These are phyloP conservation scores for Tylopilus sp. DNA, from an alignment of 1,284 basidiomycete species.

Conservation along the genomic window DNA sequence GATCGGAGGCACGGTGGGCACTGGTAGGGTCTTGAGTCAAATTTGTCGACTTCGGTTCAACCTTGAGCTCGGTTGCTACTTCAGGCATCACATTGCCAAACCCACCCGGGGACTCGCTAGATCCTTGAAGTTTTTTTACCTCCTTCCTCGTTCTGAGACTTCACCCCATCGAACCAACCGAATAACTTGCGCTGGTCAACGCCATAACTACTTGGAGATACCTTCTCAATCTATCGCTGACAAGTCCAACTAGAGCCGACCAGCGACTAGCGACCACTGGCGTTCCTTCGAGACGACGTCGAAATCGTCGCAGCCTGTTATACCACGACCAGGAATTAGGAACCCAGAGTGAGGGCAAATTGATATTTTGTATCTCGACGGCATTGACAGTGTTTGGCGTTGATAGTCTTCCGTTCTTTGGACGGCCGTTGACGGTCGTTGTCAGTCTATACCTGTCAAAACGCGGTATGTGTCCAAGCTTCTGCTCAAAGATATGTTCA, in stretches of 20 bases:
- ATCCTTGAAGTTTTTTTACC: too few relatives aligned
- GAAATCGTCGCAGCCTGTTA: not conserved
- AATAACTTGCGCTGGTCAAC: slow-evolving; percentile 11
- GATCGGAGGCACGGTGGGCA: too few relatives aligned
- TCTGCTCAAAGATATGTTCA: slow-evolving; percentile 15
- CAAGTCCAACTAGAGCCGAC: slow-evolving; percentile 9
- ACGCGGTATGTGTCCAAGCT: slow-evolving; percentile 7
- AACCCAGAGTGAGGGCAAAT: not conserved
- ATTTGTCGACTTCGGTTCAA: too few relatives aligned
- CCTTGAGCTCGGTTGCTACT: too few relatives aligned
- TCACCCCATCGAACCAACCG: slow-evolving; percentile 8
- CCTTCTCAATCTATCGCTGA: not conserved
- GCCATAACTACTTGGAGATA: not conserved
- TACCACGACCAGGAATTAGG: not conserved
- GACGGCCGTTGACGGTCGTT: slow-evolving; percentile 13
- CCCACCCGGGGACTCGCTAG: too few relatives aligned
- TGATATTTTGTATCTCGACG: not conserved
- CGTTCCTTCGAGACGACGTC: not conserved
- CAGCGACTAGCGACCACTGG: slow-evolving; percentile 15
- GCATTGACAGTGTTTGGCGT: too few relatives aligned
- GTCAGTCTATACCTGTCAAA: slow-evolving; percentile 6
- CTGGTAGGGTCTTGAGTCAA: too few relatives aligned
- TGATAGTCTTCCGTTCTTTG: not conserved
- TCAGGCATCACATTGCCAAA: too few relatives aligned
- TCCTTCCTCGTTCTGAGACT: too few relatives aligned